phyloP scores from a whole-genome alignment of 305 asterid species.

The Monarda citriodora region DNA sequence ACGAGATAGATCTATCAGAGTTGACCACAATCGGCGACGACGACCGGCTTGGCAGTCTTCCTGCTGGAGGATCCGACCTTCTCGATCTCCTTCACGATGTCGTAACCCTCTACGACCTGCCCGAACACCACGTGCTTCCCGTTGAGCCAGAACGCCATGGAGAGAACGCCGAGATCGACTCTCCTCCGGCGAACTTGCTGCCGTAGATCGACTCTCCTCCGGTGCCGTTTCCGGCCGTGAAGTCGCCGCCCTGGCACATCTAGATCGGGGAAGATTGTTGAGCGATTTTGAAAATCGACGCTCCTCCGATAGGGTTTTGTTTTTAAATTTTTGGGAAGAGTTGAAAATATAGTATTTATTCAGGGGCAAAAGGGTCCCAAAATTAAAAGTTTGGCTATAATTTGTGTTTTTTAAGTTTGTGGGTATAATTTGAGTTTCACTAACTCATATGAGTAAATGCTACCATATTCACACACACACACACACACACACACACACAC shows the following conservation, averaged over 20 bases:
- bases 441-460: too few species aligned
- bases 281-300: too few species aligned
- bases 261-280: too few species aligned
- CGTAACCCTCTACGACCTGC: conserved; percentile 54
- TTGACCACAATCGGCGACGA: conserved; percentile 61
- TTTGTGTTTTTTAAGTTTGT: too few species aligned
- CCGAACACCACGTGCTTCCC: conserved; percentile 84
- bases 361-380: too few species aligned
- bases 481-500: too few species aligned
- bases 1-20: conserved; percentile 37
- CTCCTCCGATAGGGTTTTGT: too few species aligned
- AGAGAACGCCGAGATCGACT: conserved; percentile 62
- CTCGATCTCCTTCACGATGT: conserved; percentile 56
- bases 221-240: conserved; percentile 76
- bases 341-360: too few species aligned
- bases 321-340: too few species aligned
- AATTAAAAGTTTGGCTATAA: too few species aligned
- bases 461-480: too few species aligned
- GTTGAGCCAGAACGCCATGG: conserved; percentile 86
- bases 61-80: conserved; percentile 68
- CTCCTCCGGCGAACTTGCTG: conserved; percentile 58
- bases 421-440: too few species aligned
- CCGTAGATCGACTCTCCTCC: conserved; percentile 82
- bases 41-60: conserved; percentile 48
- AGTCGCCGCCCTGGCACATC: conserved; percentile 86